phyloP scores from a whole-genome alignment of 1,284 basidiomycete genomes.

The Naganishia albida region DNA sequence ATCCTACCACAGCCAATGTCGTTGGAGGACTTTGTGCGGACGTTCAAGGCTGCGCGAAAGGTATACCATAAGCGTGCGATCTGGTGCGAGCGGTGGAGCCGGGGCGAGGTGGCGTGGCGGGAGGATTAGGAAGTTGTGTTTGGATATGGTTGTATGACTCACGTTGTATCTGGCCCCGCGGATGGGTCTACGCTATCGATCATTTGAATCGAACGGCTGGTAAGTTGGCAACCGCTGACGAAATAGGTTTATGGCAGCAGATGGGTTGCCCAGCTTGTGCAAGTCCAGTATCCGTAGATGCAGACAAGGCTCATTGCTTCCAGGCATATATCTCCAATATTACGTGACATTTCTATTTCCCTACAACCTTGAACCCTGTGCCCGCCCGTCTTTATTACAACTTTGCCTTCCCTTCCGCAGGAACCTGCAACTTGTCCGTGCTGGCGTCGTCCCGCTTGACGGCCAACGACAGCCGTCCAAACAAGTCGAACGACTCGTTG shows the following conservation, averaged over 20 bases:
- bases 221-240: too few species aligned
- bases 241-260: too few species aligned
- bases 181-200: background rate
- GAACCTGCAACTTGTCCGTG: background rate
- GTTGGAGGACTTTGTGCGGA: slow-evolving; percentile 80
- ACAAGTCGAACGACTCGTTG: slow-evolving; percentile 62
- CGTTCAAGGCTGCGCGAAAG: slow-evolving; percentile 82
- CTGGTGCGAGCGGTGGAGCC: slow-evolving; percentile 81
- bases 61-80: slow-evolving; percentile 84
- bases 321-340: too few species aligned
- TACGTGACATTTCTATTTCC: background rate
- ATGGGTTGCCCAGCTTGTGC: too few species aligned
- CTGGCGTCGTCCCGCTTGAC: slow-evolving; percentile 22
- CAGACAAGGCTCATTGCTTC: too few species aligned
- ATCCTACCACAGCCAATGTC: slow-evolving; percentile 35
- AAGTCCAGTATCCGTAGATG: too few species aligned
- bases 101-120: slow-evolving; percentile 78
- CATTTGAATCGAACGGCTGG: too few species aligned
- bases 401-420: background rate
- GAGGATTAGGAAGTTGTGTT: slow-evolving; percentile 55
- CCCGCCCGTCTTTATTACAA: background rate
- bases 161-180: background rate
- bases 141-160: too few species aligned
- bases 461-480: slow-evolving; percentile 63
- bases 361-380: background rate